Conservation (phyloP, 495 filamentous ascomycete species). For the Podospora tetraspora region DNA sequence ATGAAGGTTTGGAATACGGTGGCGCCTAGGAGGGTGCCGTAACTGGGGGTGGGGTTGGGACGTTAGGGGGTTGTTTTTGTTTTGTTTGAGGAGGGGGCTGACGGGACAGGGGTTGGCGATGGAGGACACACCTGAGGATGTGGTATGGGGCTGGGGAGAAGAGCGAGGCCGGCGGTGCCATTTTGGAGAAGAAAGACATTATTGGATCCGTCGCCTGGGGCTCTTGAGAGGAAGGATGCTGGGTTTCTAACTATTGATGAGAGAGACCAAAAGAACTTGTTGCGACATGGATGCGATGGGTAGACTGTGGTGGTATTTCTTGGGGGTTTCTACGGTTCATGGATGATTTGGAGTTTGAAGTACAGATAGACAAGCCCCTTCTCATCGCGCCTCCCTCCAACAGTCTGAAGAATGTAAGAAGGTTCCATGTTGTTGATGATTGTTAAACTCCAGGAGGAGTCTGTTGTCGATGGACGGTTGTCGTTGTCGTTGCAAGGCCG, state of each 20-base stretch:
- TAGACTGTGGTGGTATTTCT: not conserved
- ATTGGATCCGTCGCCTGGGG: not conserved
- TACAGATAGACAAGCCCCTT: not conserved
- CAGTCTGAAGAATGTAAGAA: not conserved
- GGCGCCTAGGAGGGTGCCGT: slow-evolving; percentile 72
- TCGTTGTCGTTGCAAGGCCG: not conserved
- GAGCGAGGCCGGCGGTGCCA: slow-evolving; percentile 24
- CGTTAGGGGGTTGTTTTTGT: not conserved
- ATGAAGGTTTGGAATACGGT: slow-evolving; percentile 79
- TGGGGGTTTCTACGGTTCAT: not conserved
- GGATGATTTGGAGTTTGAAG: not conserved
- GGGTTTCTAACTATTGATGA: not conserved
- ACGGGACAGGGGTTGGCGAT: no score
- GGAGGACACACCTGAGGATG: slow-evolving; percentile 57
- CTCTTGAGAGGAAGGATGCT: not conserved
- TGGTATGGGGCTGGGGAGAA: slow-evolving; percentile 68
- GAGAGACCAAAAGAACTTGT: not conserved
- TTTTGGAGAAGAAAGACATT: not conserved
- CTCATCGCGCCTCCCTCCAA: not conserved
- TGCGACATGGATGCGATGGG: not conserved
- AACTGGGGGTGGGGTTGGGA: slow-evolving; percentile 42
- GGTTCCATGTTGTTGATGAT: not conserved
- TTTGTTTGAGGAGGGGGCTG: not conserved
- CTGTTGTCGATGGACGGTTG: not conserved
- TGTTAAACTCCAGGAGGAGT: not conserved